Percentiles rank a stretch among this genome's conserved stretches.
phyloP scores from a whole-genome alignment of 2,329 filamentous ascomycete genomes.

The Beauveria brongniartii region DNA sequence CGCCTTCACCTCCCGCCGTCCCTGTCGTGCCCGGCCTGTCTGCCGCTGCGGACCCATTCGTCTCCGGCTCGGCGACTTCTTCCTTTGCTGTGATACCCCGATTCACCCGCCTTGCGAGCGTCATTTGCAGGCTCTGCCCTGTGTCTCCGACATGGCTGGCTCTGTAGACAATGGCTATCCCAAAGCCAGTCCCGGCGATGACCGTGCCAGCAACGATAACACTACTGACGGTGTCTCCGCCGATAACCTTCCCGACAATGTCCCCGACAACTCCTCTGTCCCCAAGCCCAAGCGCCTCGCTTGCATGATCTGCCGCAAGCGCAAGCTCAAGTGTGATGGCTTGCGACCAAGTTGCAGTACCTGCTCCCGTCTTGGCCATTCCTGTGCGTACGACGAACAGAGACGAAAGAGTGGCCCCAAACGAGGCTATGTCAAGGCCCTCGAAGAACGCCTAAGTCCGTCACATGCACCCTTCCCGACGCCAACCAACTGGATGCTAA shows the following conservation, averaged over 20 bases:
- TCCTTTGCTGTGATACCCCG: neutral
- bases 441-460: constrained; percentile 88
- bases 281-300: constrained; percentile 88
- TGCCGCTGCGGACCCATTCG: neutral
- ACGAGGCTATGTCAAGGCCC: constrained; percentile 85
- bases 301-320: constrained; percentile 86
- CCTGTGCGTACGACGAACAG: constrained; percentile 85
- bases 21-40: neutral
- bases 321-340: constrained; percentile 88
- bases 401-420: constrained; percentile 92
- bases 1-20: neutral
- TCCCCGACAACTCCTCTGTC: constrained; percentile 47
- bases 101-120: neutral
- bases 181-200: constrained; percentile 20
- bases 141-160: constrained; percentile 22
- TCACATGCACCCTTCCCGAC: neutral
- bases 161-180: constrained; percentile 28
- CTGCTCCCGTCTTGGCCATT: constrained; percentile 76
- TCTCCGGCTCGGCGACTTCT: constrained; percentile 7
- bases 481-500: constrained; percentile 11
- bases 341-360: constrained; percentile 78
- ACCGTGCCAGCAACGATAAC: constrained; percentile 15
- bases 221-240: constrained; percentile 18
- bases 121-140: neutral
- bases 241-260: constrained; percentile 29